Evolutionary conservation across 306 rosid genomes (phyloP).

Genomic region (Carpinus viminea): DNA sequence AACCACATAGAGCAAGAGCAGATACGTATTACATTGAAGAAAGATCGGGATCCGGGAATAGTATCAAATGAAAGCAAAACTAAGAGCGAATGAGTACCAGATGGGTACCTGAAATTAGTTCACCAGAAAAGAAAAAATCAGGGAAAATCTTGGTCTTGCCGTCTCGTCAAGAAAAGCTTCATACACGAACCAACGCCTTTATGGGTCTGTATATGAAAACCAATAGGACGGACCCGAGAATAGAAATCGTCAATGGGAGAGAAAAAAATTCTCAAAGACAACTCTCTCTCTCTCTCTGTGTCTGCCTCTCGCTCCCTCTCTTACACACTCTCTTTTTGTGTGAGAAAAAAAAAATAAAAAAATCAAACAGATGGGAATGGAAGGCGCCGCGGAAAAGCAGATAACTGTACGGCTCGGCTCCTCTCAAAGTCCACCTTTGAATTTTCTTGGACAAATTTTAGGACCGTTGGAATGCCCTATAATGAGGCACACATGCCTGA

Average conservation of each 20-base stretch:
- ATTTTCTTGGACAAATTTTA: neutral
- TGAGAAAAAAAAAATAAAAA: neutral
- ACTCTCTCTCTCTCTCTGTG: neutral
- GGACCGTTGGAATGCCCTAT: conserved; percentile 27
- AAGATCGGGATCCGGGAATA: neutral
- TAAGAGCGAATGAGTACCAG: neutral
- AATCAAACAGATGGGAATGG: conserved; percentile 3
- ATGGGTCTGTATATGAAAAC: neutral
- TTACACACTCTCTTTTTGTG: too few relatives aligned
- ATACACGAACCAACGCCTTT: neutral
- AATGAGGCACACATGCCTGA: neutral
- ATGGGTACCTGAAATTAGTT: conserved; percentile 18
- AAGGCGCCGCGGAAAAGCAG: conserved; percentile 15
- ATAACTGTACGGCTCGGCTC: conserved; percentile 12
- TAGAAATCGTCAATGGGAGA: neutral
- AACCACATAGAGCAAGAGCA: neutral
- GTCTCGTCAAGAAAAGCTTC: neutral
- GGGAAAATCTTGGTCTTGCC: neutral
- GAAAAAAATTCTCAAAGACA: neutral
- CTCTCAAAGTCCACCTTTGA: neutral
- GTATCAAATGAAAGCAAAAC: neutral
- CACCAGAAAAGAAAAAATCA: neutral
- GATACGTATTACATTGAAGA: neutral
- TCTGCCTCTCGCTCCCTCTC: neutral
- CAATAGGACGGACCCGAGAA: neutral